Evolutionary conservation across 78 protist species (phyloP).

Genomic region (Dictyostelium citrinum): DNA sequence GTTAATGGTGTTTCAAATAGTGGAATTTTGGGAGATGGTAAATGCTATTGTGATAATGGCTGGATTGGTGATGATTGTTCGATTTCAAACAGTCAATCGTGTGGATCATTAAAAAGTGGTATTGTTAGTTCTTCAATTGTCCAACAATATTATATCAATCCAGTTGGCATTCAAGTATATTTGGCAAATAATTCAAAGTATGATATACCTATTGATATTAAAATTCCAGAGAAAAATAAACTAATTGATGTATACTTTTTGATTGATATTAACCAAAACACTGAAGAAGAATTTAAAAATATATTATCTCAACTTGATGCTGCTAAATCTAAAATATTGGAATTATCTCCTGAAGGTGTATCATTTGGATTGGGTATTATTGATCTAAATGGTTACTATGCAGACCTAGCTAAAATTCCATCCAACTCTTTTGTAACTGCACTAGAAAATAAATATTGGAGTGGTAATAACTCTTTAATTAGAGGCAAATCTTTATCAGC

Average conservation of each 20-base stretch:
- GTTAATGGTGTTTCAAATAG: neutral
- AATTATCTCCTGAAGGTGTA: neutral
- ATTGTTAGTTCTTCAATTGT: neutral
- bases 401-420: neutral
- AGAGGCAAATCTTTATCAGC: neutral
- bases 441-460: neutral
- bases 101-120: neutral
- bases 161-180: neutral
- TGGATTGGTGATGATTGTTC: conserved; percentile 36
- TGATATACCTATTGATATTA: neutral
- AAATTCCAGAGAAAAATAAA: neutral
- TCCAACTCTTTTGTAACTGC: neutral
- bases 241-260: neutral
- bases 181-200: neutral
- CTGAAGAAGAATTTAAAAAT: no score
- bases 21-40: conserved; percentile 36
- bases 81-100: neutral
- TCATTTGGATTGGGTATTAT: neutral
- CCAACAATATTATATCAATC: neutral
- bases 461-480: neutral
- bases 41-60: conserved; percentile 34
- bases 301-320: neutral
- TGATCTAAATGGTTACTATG: neutral
- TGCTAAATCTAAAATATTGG: neutral
- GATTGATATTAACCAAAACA: neutral